These are phyloP conservation scores for Salvia miltiorrhiza DNA, from an alignment of 257 asterid genomes.

Conservation along the genomic window DNA sequence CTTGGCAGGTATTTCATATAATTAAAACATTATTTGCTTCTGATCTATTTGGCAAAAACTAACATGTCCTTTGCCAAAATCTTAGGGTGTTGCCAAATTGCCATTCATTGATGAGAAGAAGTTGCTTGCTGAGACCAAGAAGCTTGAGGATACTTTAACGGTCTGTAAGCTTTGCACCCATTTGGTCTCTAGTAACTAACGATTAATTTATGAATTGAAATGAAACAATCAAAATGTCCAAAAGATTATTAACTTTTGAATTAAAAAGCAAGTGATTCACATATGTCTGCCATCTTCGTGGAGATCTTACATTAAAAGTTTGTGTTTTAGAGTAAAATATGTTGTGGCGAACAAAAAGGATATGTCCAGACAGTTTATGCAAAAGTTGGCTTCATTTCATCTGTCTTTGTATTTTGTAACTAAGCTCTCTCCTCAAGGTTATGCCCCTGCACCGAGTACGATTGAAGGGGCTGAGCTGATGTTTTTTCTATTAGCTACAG, in stretches of 20 bases:
- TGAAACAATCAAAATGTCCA: background rate
- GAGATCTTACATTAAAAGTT: background rate
- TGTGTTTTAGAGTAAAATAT: background rate
- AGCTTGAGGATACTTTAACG: slow-evolving; percentile 83
- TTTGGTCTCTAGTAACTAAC: background rate
- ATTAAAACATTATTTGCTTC: background rate
- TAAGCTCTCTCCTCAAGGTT: background rate
- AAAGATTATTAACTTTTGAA: background rate
- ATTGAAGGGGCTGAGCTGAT: background rate
- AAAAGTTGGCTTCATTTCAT: background rate
- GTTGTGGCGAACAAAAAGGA: background rate
- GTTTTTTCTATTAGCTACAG: background rate
- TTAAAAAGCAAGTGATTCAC: background rate
- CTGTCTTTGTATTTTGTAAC: background rate
- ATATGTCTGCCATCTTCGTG: background rate
- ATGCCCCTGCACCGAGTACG: background rate
- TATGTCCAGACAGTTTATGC: background rate
- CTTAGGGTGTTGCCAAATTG: slow-evolving; percentile 83
- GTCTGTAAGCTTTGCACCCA: slow-evolving; percentile 38
- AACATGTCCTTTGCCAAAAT: slow-evolving; percentile 19
- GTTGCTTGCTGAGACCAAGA: slow-evolving; percentile 79
- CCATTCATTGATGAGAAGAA: slow-evolving; percentile 95
- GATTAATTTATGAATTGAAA: background rate
- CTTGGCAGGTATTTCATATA: slow-evolving; percentile 76
- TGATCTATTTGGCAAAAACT: slow-evolving; percentile 9